Conservation (phyloP, 202 grass and related monocot species). For the Panicum virgatum region DNA sequence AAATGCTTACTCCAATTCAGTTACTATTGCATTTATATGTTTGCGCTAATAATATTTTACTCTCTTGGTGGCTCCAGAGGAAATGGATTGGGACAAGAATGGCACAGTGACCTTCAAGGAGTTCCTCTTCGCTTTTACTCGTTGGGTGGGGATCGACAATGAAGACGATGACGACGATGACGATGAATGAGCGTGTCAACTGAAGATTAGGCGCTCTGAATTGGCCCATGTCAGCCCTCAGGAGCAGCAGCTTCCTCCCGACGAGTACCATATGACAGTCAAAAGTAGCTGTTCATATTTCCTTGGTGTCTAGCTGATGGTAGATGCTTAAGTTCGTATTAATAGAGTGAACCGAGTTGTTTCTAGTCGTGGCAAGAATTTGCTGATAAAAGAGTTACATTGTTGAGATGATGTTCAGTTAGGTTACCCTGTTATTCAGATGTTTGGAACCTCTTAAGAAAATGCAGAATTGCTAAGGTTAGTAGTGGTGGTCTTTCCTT, state of each 20-base stretch:
- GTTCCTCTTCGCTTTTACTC: conserved; percentile 97
- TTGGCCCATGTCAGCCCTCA: conserved; percentile 15
- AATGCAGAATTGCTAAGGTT: not conserved
- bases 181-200: conserved; percentile 16
- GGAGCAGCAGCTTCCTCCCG: conserved; percentile 18
- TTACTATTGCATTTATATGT: not conserved
- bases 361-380: conserved; percentile 29
- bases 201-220: conserved; percentile 25
- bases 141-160: conserved; percentile 89
- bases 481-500: not conserved
- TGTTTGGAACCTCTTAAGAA: not conserved
- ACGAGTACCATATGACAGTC: conserved; percentile 8
- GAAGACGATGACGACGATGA: conserved; percentile 69
- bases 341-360: conserved; percentile 36
- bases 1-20: not conserved
- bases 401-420: conserved; percentile 11
- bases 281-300: conserved; percentile 31
- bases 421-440: conserved; percentile 22
- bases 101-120: conserved; percentile 96
- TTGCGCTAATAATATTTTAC: conserved; percentile 20
- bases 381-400: conserved; percentile 24
- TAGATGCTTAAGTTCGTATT: conserved; percentile 33
- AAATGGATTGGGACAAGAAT: conserved; percentile 99
- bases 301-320: conserved; percentile 11
- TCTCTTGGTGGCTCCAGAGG: conserved; percentile 62